A percentile compares a stretch with the other conserved stretches of the same genome.
Evolutionary conservation across 2,329 filamentous ascomycete genomes (phyloP).

Genomic region (Aureobasidium sp.): DNA sequence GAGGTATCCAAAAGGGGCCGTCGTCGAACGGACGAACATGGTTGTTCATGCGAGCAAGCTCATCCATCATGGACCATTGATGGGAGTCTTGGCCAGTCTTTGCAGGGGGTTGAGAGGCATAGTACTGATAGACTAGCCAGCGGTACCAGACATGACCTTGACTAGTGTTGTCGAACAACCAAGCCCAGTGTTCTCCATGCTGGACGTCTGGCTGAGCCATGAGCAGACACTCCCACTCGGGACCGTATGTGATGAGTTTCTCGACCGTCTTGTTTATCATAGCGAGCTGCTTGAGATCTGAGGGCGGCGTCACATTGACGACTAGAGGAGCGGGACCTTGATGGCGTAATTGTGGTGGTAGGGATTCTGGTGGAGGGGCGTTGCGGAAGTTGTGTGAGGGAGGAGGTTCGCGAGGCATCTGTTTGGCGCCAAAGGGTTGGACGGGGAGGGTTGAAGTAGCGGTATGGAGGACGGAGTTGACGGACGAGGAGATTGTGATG

Average conservation of each 20-base stretch:
- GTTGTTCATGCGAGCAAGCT: slow-evolving; percentile 19
- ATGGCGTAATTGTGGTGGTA: slow-evolving; percentile 50
- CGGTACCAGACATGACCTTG: slow-evolving; percentile 82
- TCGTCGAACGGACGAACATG: slow-evolving; percentile 62
- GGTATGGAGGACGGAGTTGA: slow-evolving; percentile 43
- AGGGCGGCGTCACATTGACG: slow-evolving; percentile 56
- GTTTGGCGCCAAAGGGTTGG: slow-evolving; percentile 68
- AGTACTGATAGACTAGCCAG: slow-evolving; percentile 73
- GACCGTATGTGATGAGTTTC: slow-evolving; percentile 51
- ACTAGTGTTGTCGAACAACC: slow-evolving; percentile 82
- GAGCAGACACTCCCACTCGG: slow-evolving; percentile 79
- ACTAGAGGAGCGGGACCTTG: slow-evolving; percentile 41
- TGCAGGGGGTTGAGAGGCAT: not conserved
- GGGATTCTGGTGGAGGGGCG: slow-evolving; percentile 44
- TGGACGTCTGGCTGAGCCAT: slow-evolving; percentile 84
- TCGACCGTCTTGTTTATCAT: slow-evolving; percentile 88
- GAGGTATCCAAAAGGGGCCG: slow-evolving; percentile 68
- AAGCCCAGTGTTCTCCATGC: slow-evolving; percentile 82
- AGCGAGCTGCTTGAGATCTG: slow-evolving; percentile 69
- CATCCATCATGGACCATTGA: slow-evolving; percentile 10
- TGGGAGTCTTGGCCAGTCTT: not conserved
- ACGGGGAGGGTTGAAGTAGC: not conserved
- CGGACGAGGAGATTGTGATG: slow-evolving; percentile 10
- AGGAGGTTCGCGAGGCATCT: slow-evolving; percentile 34
- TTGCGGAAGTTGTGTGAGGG: slow-evolving; percentile 37